A percentile compares a stretch with the other conserved stretches of the same genome.
These are phyloP conservation scores for Nitzschia sp. DNA, from an alignment of 108 stramenopile species.

Conservation along the genomic window DNA sequence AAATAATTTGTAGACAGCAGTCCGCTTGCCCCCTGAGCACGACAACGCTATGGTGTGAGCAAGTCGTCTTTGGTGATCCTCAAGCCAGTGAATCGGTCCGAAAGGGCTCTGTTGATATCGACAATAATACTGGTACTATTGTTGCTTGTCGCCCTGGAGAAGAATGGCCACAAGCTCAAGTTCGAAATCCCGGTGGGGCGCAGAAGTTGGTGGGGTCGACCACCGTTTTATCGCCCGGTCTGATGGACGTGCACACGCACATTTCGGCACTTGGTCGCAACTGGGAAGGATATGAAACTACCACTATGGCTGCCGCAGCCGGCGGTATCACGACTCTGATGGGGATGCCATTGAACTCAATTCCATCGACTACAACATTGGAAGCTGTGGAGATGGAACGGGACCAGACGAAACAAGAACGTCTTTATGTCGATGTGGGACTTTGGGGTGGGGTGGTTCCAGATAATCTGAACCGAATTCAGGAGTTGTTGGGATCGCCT, in stretches of 20 bases:
- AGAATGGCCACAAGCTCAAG: neutral
- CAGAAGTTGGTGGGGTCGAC: neutral
- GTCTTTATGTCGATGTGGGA: conserved; percentile 34
- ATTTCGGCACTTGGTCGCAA: conserved; percentile 29
- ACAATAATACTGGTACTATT: conserved; percentile 7
- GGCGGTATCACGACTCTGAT: conserved; percentile 38
- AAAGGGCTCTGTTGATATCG: neutral
- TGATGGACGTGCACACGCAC: conserved; percentile 37
- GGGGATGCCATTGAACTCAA: conserved; percentile 40
- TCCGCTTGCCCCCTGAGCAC: neutral
- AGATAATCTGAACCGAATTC: conserved; percentile 10
- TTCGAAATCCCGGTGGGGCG: neutral
- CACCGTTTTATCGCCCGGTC: conserved; percentile 16
- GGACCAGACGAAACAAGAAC: conserved; percentile 1
- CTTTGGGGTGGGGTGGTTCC: conserved; percentile 39
- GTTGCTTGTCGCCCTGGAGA: conserved; percentile 12
- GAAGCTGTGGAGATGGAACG: conserved; percentile 23
- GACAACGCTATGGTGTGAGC: conserved; percentile 20
- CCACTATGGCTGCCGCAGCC: conserved; percentile 35
- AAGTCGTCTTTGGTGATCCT: conserved; percentile 17
- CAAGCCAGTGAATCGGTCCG: neutral
- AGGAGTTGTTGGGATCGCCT: conserved; percentile 13
- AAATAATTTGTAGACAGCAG: neutral
- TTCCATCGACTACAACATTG: conserved; percentile 30
- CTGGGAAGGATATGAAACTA: conserved; percentile 41